These are phyloP conservation scores for Epichloe coenophiala DNA, from an alignment of 2,329 filamentous ascomycete genomes.

Conservation along the genomic window DNA sequence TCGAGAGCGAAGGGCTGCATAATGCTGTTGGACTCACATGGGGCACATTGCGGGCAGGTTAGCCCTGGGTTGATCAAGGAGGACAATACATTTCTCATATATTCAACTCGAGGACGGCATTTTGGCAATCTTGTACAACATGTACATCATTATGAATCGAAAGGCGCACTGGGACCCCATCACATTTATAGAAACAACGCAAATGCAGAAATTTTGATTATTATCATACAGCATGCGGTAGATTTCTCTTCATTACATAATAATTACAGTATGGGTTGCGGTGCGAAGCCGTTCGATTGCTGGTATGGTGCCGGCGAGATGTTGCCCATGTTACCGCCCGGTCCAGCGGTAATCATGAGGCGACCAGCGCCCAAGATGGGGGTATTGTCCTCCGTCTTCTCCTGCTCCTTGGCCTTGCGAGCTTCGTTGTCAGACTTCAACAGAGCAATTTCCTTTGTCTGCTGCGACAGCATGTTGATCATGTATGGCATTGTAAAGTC, in stretches of 20 bases:
- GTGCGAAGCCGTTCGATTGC: too few species aligned
- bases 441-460: conserved; percentile 69
- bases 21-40: background rate
- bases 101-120: too few species aligned
- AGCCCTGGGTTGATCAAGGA: too few species aligned
- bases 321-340: conserved; percentile 37
- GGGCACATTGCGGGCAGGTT: background rate
- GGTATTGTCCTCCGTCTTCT: conserved; percentile 85
- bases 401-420: conserved; percentile 58
- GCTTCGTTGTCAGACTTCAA: conserved; percentile 96
- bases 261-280: conserved; percentile 29
- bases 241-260: background rate
- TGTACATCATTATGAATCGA: background rate
- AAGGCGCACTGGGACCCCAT: background rate
- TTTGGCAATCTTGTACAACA: background rate
- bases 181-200: background rate
- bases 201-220: conserved; percentile 2
- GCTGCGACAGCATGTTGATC: conserved; percentile 94
- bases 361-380: conserved; percentile 82
- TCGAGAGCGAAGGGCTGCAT: too few species aligned
- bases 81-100: background rate
- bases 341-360: conserved; percentile 91
- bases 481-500: conserved; percentile 99
- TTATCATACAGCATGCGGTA: conserved; percentile 9
- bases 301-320: conserved; percentile 54